Evolutionary conservation across 495 filamentous ascomycete species (phyloP).

Genomic region (Lasiosphaeris hirsuta): DNA sequence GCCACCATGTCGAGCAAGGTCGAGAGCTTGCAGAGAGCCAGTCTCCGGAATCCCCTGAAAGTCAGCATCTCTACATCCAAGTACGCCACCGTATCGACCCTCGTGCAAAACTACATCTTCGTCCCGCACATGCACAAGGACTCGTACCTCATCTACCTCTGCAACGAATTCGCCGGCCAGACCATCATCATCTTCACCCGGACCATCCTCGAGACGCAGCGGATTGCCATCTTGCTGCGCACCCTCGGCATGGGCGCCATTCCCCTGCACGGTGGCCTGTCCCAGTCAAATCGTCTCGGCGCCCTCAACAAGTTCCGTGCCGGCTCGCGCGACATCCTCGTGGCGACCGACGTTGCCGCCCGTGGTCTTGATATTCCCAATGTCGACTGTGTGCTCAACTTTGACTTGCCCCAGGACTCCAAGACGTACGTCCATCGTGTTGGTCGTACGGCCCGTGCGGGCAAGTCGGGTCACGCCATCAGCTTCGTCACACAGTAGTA

Average conservation of each 20-base stretch:
- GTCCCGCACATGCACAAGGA: slow-evolving; percentile 90
- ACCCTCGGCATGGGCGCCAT: slow-evolving; percentile 72
- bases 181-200: slow-evolving; percentile 84
- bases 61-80: slow-evolving; percentile 73
- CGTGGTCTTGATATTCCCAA: slow-evolving; percentile 92
- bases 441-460: slow-evolving; percentile 87
- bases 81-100: slow-evolving; percentile 83
- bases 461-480: slow-evolving; percentile 79
- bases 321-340: slow-evolving; percentile 72
- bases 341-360: slow-evolving; percentile 95
- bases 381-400: slow-evolving; percentile 87
- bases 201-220: slow-evolving; percentile 89
- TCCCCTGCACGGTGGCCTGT: slow-evolving; percentile 86
- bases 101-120: slow-evolving; percentile 79
- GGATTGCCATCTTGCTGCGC: slow-evolving; percentile 76
- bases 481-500: slow-evolving; percentile 81
- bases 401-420: slow-evolving; percentile 74
- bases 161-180: slow-evolving; percentile 82
- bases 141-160: slow-evolving; percentile 77
- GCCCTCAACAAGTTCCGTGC: slow-evolving; percentile 84
- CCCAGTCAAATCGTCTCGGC: slow-evolving; percentile 77
- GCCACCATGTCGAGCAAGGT: slow-evolving; percentile 93
- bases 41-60: slow-evolving; percentile 67
- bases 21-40: slow-evolving; percentile 85
- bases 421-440: slow-evolving; percentile 97